Percentiles rank a stretch among this genome's conserved stretches.
phyloP scores from a whole-genome alignment of 257 asterid genomes.

The Capsicum chinense region DNA sequence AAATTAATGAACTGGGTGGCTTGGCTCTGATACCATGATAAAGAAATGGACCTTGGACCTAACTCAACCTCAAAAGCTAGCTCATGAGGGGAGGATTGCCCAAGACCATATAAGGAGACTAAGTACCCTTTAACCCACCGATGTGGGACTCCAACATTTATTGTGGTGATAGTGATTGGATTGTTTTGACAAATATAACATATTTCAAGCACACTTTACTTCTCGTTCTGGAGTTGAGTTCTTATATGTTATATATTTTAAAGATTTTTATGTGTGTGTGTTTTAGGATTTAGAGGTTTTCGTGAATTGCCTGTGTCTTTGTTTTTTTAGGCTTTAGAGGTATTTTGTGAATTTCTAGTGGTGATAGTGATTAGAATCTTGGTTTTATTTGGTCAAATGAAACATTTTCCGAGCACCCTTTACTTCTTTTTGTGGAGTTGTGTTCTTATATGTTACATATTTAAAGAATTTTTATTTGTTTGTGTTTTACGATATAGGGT shows the following conservation, averaged over 20 bases:
- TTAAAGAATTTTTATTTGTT: neutral
- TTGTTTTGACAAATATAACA: no score
- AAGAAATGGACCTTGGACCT: no score
- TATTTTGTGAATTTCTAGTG: neutral
- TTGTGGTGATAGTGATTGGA: no score
- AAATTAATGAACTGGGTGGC: no score
- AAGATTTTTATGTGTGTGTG: neutral
- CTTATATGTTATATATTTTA: neutral
- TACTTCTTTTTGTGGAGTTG: conserved; percentile 20
- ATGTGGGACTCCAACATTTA: no score
- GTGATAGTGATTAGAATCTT: neutral
- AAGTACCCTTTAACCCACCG: no score
- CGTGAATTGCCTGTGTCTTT: neutral
- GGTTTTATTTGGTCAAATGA: neutral
- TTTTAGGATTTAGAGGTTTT: neutral
- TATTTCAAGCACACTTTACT: no score
- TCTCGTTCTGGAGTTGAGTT: no score
- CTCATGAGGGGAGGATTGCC: no score
- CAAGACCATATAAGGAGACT: no score
- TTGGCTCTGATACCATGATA: no score
- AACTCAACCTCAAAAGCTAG: no score
- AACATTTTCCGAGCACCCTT: conserved; percentile 28
- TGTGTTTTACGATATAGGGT: conserved; percentile 7
- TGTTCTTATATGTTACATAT: neutral
- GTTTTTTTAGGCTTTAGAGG: neutral